A percentile compares a stretch with the other conserved stretches of the same genome.
Conservation (phyloP, 2,329 filamentous ascomycete species). For the Huntiella omanensis region DNA sequence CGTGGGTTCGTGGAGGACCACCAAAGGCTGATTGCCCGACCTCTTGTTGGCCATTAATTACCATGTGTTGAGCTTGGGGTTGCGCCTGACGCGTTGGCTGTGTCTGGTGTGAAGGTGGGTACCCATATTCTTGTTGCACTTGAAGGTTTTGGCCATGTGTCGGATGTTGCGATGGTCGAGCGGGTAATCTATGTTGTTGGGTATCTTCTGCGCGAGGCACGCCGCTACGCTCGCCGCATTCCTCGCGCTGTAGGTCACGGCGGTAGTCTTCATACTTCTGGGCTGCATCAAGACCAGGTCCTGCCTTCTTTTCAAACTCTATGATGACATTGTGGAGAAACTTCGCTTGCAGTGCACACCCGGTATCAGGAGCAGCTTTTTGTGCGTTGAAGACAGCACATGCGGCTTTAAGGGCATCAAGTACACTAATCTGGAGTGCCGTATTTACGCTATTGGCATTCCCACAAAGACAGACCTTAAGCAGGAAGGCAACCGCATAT, state of each 20-base stretch:
- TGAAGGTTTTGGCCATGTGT: too few species aligned
- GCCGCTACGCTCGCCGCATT: neutral
- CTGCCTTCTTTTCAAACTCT: conserved; percentile 9
- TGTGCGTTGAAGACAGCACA: conserved; percentile 16
- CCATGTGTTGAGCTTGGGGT: too few species aligned
- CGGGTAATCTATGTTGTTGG: neutral
- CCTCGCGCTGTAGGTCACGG: neutral
- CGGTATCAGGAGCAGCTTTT: conserved; percentile 15
- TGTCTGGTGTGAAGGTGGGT: too few species aligned
- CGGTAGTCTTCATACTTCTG: neutral
- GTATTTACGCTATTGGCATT: conserved; percentile 6
- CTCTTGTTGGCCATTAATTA: too few species aligned
- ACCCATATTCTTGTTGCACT: too few species aligned
- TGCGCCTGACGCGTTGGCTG: too few species aligned
- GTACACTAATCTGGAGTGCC: conserved; percentile 10
- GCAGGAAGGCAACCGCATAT: conserved; percentile 22
- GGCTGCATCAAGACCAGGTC: neutral
- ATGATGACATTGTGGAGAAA: conserved; percentile 14
- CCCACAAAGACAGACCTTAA: conserved; percentile 16
- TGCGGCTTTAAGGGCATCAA: conserved; percentile 12
- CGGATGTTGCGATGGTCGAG: too few species aligned
- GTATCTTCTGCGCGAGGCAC: neutral
- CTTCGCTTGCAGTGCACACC: conserved; percentile 17
- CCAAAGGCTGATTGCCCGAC: too few species aligned
- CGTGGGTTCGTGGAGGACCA: too few species aligned